These are phyloP conservation scores for Zygotorulaspora mrakii DNA, from an alignment of 1,139 yeast species.

Conservation along the genomic window DNA sequence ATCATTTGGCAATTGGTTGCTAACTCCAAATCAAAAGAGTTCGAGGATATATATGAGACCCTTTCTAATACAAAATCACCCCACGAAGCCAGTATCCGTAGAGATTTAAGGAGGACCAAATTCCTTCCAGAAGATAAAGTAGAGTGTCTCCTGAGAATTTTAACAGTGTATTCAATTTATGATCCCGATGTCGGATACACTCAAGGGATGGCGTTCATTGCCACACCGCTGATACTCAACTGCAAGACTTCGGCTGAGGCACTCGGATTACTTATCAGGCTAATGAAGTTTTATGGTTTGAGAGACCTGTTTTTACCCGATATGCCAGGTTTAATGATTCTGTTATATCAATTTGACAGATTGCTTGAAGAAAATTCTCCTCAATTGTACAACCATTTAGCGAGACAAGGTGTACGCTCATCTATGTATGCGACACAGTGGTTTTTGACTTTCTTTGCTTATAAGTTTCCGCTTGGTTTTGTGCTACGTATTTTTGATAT, in stretches of 20 bases:
- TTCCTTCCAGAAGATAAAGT: conserved; percentile 60
- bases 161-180: conserved; percentile 78
- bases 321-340: conserved; percentile 87
- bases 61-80: conserved; percentile 52
- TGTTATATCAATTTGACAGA: conserved; percentile 85
- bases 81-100: conserved; percentile 71
- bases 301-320: conserved; percentile 77
- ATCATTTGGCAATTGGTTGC: conserved; percentile 89
- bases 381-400: conserved; percentile 54
- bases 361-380: conserved; percentile 51
- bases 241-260: conserved; percentile 75
- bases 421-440: conserved; percentile 96
- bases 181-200: conserved; percentile 96
- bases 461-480: conserved; percentile 74
- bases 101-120: conserved; percentile 82
- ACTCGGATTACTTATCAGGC: conserved; percentile 70
- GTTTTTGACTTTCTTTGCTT: conserved; percentile 92
- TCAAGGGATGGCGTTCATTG: conserved; percentile 93
- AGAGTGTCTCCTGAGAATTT: conserved; percentile 64
- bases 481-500: conserved; percentile 82
- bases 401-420: conserved; percentile 79
- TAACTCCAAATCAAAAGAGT: conserved; percentile 73
- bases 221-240: conserved; percentile 79
- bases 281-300: conserved; percentile 81
- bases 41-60: conserved; percentile 59